Base-by-base conservation (phyloP, 441 rosid species). In the Populus tomentosa region DNA sequence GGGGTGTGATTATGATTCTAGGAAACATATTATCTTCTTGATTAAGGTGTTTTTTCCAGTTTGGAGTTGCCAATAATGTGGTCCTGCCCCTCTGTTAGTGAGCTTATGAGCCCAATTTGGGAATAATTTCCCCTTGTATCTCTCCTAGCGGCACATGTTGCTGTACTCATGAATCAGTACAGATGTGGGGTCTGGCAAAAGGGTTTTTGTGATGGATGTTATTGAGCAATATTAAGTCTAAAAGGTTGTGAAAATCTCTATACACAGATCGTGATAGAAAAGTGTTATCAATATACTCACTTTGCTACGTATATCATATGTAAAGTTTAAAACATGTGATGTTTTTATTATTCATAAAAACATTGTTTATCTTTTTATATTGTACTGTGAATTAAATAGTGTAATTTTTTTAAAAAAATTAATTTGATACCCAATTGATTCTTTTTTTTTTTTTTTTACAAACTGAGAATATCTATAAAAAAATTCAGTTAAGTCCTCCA, bases 11-110 rank as follows among this genome's bases (percentile, higher is more conserved):
- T 59, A 76, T 81, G 63, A 42, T 10, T 32, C 9, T 32, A 28
- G 23, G 68, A 72, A 76, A 70, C 66, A 70, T 20, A 32, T 11
- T 11, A 72, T 10, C 18, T 20, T 65, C 59, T 65, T 63, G 78
- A 23, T 73, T 64, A 77, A 38, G 13, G 74, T 16, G 30, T 70
- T 67, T 62, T 75, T 77, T 36, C 73, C 73, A n/a, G 16, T 21
- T 64, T 23, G 36, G 63, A 61, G 38, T 74, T 38, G 7, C 61
- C 42, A 33, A 13, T 13, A 16, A 50, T n/a, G 85, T 80, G 87
- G 84, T 84, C 85, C 88, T 71, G 46, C 20, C n/a, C 79, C 81
- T 86, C 73, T 70, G 23, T 69, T 26, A 72, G 66, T 38, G 78
- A 66, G 75, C 78, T 30, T 69, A 30, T n/a, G 28, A 16, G 18